Evolutionary conservation across 2,329 filamentous ascomycete genomes (phyloP).

Genomic region (Paecilomyces sp.): DNA sequence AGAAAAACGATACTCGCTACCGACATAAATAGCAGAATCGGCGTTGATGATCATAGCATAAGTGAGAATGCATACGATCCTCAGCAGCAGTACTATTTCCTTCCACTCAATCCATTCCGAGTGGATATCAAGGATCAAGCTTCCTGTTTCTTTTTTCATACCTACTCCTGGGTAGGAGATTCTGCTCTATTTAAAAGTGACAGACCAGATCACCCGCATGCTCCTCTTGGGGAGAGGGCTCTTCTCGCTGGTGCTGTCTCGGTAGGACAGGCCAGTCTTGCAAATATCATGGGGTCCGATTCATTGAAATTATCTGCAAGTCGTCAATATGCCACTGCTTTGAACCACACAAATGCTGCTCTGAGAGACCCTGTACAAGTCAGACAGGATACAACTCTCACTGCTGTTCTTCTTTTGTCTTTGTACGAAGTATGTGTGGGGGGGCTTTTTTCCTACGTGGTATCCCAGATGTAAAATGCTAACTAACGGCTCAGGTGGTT

Average conservation of each 20-base stretch:
- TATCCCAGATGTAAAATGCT: conserved; percentile 2
- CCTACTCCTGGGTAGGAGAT: conserved; percentile 22
- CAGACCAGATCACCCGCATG: conserved; percentile 12
- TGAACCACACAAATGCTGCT: conserved; percentile 37
- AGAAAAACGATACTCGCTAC: conserved; percentile 6
- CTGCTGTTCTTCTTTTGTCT: conserved; percentile 52
- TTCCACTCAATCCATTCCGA: background rate
- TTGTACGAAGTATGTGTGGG: conserved; percentile 50
- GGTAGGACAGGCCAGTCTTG: conserved; percentile 53
- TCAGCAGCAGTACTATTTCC: background rate
- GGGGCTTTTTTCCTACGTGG: background rate
- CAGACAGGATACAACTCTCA: conserved; percentile 37
- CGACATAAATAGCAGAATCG: background rate
- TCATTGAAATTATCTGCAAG: conserved; percentile 42
- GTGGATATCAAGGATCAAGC: conserved; percentile 11
- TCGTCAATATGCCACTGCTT: conserved; percentile 48
- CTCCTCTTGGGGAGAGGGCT: conserved; percentile 19
- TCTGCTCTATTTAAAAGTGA: conserved; percentile 20
- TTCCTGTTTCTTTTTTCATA: conserved; percentile 27
- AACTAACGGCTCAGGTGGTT: conserved; percentile 21
- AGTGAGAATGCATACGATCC: conserved; percentile 1
- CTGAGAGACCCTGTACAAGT: conserved; percentile 25
- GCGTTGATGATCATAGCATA: background rate
- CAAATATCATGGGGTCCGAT: conserved; percentile 46
- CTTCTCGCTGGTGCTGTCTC: conserved; percentile 47